Evolutionary conservation across 2,329 filamentous ascomycete genomes (phyloP).

Genomic region (Volutella citrinella): DNA sequence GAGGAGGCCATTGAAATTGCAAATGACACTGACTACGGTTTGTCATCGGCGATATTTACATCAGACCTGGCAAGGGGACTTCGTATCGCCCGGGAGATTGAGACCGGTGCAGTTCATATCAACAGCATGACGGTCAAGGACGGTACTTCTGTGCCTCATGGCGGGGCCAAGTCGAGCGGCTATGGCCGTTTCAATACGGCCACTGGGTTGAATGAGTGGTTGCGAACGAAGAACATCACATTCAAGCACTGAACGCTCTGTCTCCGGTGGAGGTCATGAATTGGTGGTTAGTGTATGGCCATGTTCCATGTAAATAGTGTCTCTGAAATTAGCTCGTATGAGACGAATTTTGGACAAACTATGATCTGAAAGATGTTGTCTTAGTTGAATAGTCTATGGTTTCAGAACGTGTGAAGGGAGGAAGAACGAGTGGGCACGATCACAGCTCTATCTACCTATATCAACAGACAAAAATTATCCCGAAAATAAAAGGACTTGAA

Average conservation of each 20-base stretch:
- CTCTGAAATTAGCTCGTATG: too few species aligned
- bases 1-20: constrained; percentile 71
- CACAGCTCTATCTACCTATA: too few species aligned
- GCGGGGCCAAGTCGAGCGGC: constrained; percentile 62
- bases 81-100: constrained; percentile 58
- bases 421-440: too few species aligned
- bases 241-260: constrained; percentile 41
- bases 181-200: constrained; percentile 59
- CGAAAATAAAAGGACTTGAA: too few species aligned
- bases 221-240: constrained; percentile 62
- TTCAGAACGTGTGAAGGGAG: too few species aligned
- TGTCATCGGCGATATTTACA: constrained; percentile 71
- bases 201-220: constrained; percentile 57
- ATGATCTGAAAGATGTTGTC: too few species aligned
- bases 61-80: constrained; percentile 59
- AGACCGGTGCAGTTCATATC: constrained; percentile 67
- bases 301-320: too few species aligned
- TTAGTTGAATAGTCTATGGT: too few species aligned
- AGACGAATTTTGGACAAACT: too few species aligned
- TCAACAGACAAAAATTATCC: too few species aligned
- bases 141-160: constrained; percentile 61
- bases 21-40: constrained; percentile 80
- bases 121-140: constrained; percentile 66
- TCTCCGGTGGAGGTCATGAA: too few species aligned
- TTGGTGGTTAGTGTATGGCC: too few species aligned